Evolutionary conservation across 2,329 filamentous ascomycete species (phyloP).

Genomic region (Chalaropsis thielavioides): DNA sequence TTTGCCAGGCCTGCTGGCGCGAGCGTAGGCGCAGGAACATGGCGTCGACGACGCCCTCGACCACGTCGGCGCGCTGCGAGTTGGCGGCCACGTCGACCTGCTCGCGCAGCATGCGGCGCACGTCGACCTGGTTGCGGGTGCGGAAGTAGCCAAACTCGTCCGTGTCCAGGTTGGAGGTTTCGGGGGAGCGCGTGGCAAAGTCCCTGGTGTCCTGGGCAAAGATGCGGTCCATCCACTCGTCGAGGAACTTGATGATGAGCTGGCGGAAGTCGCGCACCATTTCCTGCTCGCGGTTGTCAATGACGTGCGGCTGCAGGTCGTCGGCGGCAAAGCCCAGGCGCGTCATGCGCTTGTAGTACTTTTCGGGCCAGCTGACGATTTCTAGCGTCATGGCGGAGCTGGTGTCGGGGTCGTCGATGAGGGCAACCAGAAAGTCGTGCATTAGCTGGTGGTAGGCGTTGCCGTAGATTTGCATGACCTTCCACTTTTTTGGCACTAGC

Average conservation of each 20-base stretch:
- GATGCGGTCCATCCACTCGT: slow-evolving; percentile 96
- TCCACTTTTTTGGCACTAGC: slow-evolving; percentile 93
- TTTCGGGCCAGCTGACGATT: slow-evolving; percentile 88
- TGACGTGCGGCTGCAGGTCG: slow-evolving; percentile 69
- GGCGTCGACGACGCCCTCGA: slow-evolving; percentile 87
- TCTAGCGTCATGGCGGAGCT: slow-evolving; percentile 76
- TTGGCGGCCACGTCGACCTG: slow-evolving; percentile 75
- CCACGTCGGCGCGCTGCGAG: slow-evolving; percentile 75
- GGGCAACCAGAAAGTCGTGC: slow-evolving; percentile 78
- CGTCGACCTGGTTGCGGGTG: slow-evolving; percentile 78
- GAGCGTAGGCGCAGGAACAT: slow-evolving; percentile 80
- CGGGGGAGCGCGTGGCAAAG: slow-evolving; percentile 62
- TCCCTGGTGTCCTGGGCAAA: slow-evolving; percentile 66
- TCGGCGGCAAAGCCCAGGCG: slow-evolving; percentile 69
- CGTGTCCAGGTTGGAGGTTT: slow-evolving; percentile 62
- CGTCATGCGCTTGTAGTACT: slow-evolving; percentile 91
- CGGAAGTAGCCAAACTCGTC: slow-evolving; percentile 85
- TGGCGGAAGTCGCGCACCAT: slow-evolving; percentile 86
- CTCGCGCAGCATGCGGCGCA: slow-evolving; percentile 96
- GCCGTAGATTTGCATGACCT: slow-evolving; percentile 78
- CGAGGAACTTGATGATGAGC: slow-evolving; percentile 87
- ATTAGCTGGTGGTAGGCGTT: slow-evolving; percentile 86
- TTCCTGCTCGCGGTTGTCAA: slow-evolving; percentile 81
- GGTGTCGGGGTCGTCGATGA: slow-evolving; percentile 73
- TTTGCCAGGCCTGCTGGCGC: slow-evolving; percentile 75